A percentile compares a stretch with the other conserved stretches of the same genome.
Evolutionary conservation across 2,329 filamentous ascomycete genomes (phyloP).

Genomic region (Thielaviopsis ethacetica): DNA sequence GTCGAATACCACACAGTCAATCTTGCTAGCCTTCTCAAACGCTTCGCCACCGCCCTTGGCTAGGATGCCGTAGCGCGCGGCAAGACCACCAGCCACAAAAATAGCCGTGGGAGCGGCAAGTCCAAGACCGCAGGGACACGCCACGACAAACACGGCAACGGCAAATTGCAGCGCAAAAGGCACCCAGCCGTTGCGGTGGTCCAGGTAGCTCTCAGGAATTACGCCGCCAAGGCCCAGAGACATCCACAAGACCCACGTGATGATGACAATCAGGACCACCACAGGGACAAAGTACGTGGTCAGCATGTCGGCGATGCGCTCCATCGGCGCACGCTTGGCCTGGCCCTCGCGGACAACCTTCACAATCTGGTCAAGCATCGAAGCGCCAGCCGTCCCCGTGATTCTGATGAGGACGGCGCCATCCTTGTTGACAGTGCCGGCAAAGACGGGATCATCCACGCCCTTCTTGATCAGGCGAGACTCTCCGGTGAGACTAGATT

Average conservation of each 20-base stretch:
- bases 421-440: constrained; percentile 60
- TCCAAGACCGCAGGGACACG: constrained; percentile 70
- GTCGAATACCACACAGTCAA: constrained; percentile 72
- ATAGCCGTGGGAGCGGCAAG: constrained; percentile 76
- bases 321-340: constrained; percentile 57
- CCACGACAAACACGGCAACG: constrained; percentile 74
- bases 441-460: constrained; percentile 47
- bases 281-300: constrained; percentile 65
- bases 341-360: constrained; percentile 63
- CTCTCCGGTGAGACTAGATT: constrained; percentile 77
- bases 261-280: constrained; percentile 50
- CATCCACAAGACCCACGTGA: constrained; percentile 60
- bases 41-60: constrained; percentile 75
- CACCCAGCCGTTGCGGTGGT: constrained; percentile 46
- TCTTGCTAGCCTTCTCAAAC: constrained; percentile 65
- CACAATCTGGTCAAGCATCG: constrained; percentile 69
- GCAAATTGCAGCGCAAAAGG: constrained; percentile 68
- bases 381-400: constrained; percentile 47
- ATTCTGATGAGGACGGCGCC: constrained; percentile 45
- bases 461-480: constrained; percentile 49
- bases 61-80: constrained; percentile 63
- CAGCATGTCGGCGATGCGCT: constrained; percentile 54
- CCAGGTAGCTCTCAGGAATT: constrained; percentile 40
- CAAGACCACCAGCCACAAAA: constrained; percentile 66
- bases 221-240: constrained; percentile 40